A percentile compares a stretch with the other conserved stretches of the same genome.
phyloP scores from a whole-genome alignment of 1,139 yeast genomes.

The Wickerhamomyces sp. region DNA sequence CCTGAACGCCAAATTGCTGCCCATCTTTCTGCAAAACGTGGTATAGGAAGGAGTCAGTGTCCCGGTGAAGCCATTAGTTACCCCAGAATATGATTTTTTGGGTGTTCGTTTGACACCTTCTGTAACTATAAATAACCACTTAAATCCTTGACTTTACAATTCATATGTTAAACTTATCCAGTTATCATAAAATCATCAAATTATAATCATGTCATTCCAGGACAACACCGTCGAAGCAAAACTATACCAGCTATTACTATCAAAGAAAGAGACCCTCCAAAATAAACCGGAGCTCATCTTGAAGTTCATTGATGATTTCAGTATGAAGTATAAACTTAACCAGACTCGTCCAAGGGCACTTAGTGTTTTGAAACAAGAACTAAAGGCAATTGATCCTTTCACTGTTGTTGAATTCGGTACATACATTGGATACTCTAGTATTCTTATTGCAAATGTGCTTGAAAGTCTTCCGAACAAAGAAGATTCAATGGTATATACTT shows the following conservation, averaged over 20 bases:
- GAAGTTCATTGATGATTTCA: conserved; percentile 12
- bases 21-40: too few species aligned
- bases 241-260: conserved; percentile 1
- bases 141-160: too few species aligned
- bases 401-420: conserved; percentile 41
- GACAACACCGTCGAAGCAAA: neutral
- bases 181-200: too few species aligned
- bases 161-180: too few species aligned
- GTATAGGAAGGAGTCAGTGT: too few species aligned
- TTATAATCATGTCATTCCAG: neutral
- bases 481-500: conserved; percentile 30
- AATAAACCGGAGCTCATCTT: conserved; percentile 15
- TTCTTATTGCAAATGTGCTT: conserved; percentile 27
- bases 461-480: conserved; percentile 15
- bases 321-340: conserved; percentile 23
- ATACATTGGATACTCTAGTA: conserved; percentile 42
- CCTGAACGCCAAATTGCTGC: too few species aligned
- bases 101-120: too few species aligned
- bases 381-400: conserved; percentile 29
- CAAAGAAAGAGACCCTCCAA: conserved; percentile 4
- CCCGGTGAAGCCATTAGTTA: too few species aligned
- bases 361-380: conserved; percentile 27
- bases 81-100: too few species aligned
- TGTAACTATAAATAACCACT: too few species aligned
- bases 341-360: conserved; percentile 36